A percentile compares a stretch with the other conserved stretches of the same genome.
Evolutionary conservation across 306 rosid species (phyloP).

Genomic region (Castanospermum australe): DNA sequence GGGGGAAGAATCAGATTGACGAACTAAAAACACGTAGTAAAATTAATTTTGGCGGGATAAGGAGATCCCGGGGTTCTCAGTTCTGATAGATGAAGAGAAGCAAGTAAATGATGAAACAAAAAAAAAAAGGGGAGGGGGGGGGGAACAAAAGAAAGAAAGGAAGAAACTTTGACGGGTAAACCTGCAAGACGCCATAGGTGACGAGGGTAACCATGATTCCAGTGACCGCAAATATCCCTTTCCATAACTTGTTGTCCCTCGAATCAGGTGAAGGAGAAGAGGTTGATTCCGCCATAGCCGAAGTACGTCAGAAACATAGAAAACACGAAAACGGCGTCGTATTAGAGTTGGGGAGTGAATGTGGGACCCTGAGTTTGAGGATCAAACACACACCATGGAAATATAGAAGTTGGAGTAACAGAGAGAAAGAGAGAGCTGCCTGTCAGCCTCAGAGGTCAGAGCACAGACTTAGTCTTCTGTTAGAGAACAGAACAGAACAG

Average conservation of each 20-base stretch:
- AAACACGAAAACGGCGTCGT: slow-evolving; percentile 28
- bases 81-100: background rate
- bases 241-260: slow-evolving; percentile 52
- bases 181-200: slow-evolving; percentile 95
- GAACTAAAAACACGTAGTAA: background rate
- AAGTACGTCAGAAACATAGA: slow-evolving; percentile 7
- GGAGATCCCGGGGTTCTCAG: background rate
- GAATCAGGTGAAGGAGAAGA: slow-evolving; percentile 17
- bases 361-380: slow-evolving; percentile 15
- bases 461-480: background rate
- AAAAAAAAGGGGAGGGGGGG: no score
- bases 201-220: slow-evolving; percentile 96
- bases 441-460: no score
- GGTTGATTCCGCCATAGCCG: slow-evolving; percentile 64
- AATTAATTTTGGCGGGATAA: background rate
- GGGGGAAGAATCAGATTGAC: background rate
- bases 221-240: slow-evolving; percentile 66
- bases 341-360: background rate
- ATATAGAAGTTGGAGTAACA: background rate
- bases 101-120: background rate
- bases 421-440: background rate
- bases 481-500: background rate
- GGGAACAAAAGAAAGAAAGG: no score
- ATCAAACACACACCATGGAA: slow-evolving; percentile 3
- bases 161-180: background rate